A percentile compares a stretch with the other conserved stretches of the same genome.
Evolutionary conservation across 257 asterid genomes (phyloP).

Genomic region (Plantago major): DNA sequence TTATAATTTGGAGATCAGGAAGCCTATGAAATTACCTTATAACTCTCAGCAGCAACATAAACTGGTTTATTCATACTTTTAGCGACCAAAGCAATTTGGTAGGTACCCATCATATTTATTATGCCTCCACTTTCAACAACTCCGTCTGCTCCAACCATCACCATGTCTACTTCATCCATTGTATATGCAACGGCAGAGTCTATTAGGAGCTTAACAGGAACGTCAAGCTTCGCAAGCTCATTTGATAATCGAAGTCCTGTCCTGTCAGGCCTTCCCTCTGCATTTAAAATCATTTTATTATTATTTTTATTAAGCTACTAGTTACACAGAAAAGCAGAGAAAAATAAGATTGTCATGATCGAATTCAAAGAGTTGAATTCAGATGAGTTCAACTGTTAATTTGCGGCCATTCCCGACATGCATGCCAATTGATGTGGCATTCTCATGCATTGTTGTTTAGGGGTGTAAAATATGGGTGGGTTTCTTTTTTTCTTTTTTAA

Average conservation of each 20-base stretch:
- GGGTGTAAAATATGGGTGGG: too few relatives aligned
- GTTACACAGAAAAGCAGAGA: not conserved
- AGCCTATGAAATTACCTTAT: constrained; percentile 48
- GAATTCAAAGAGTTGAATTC: not conserved
- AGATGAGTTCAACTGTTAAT: too few relatives aligned
- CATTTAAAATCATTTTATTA: constrained; percentile 23
- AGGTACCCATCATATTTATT: constrained; percentile 97
- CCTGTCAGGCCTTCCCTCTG: constrained; percentile 97
- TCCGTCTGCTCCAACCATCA: constrained; percentile 92
- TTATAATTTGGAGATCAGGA: not conserved
- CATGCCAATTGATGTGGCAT: too few relatives aligned
- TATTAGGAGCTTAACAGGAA: constrained; percentile 85
- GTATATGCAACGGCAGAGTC: constrained; percentile 97
- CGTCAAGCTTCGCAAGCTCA: constrained; percentile 82
- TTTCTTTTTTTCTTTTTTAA: too few relatives aligned
- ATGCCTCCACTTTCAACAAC: constrained; percentile 95
- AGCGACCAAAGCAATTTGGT: constrained; percentile 90
- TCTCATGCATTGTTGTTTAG: too few relatives aligned
- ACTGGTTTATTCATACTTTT: constrained; percentile 96
- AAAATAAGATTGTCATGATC: not conserved
- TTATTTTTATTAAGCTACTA: not conserved
- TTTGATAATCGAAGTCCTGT: constrained; percentile 72
- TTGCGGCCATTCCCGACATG: too few relatives aligned
- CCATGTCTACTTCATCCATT: constrained; percentile 97
- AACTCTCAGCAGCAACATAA: constrained; percentile 93